phyloP scores from a whole-genome alignment of 257 asterid genomes.

The Ocimum tenuiflorum region DNA sequence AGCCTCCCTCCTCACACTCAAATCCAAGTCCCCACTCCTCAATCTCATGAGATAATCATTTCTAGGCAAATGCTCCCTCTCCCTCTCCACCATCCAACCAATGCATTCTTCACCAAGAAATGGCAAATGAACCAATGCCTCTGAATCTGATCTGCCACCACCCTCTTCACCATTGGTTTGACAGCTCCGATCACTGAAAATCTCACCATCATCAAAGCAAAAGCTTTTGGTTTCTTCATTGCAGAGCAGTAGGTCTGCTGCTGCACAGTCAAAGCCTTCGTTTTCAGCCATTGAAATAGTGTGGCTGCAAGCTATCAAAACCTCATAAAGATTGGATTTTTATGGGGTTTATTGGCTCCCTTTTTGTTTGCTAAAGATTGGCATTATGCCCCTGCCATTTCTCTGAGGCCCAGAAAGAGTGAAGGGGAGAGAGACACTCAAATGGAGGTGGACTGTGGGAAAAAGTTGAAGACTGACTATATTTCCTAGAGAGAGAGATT shows the following conservation, averaged over 20 bases:
- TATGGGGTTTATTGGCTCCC: conserved; percentile 12
- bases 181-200: conserved; percentile 12
- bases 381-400: conserved; percentile 29
- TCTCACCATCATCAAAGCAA: conserved; percentile 39
- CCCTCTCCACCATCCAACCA: conserved; percentile 51
- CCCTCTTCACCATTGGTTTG: conserved; percentile 22
- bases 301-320: conserved; percentile 30
- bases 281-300: conserved; percentile 35
- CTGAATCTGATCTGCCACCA: conserved; percentile 36
- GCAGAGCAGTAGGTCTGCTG: conserved; percentile 48
- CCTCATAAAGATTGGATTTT: conserved; percentile 36
- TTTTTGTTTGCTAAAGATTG: conserved; percentile 26
- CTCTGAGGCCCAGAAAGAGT: conserved; percentile 18
- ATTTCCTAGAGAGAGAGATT: conserved; percentile 16
- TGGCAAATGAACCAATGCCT: conserved; percentile 34
- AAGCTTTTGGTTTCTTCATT: conserved; percentile 33
- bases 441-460: background rate
- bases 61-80: conserved; percentile 44
- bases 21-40: conserved; percentile 65
- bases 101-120: conserved; percentile 39
- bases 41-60: conserved; percentile 59
- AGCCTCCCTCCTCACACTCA: conserved; percentile 52
- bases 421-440: background rate
- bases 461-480: conserved; percentile 18
- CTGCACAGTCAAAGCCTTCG: conserved; percentile 29